Evolutionary conservation across 345 rosid genomes (phyloP).

Genomic region (Syzygium aromaticum): DNA sequence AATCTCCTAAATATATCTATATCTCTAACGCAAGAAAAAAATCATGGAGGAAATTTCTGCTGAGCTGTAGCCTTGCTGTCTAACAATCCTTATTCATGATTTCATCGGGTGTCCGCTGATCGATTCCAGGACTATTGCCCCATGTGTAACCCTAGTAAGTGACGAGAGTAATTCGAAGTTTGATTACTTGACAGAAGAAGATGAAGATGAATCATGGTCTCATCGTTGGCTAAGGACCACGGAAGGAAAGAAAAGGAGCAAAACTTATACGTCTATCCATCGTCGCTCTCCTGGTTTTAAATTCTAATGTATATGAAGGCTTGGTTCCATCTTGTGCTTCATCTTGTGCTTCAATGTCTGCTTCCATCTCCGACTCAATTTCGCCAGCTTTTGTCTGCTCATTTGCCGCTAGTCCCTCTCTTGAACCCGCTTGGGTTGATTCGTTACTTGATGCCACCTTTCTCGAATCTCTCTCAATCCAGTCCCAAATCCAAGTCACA

Average conservation of each 20-base stretch:
- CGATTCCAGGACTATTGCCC: background rate
- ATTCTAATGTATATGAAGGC: background rate
- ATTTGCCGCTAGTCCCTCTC: background rate
- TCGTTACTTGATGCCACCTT: slow-evolving; percentile 21
- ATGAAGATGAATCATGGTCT: background rate
- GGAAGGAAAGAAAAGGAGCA: background rate
- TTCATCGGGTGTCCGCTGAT: background rate
- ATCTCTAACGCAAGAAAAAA: too few species aligned
- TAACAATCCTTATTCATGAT: background rate
- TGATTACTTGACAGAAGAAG: background rate
- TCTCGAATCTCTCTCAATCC: slow-evolving; percentile 33
- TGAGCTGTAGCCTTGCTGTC: too few species aligned
- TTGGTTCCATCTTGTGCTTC: background rate
- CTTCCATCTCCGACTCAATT: background rate
- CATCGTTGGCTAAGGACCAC: background rate
- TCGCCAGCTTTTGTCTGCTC: slow-evolving; percentile 1
- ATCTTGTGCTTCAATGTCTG: background rate
- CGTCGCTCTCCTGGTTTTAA: background rate
- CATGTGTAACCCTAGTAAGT: background rate
- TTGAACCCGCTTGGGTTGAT: background rate
- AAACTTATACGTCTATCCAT: background rate
- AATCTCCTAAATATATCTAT: too few species aligned
- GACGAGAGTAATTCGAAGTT: background rate
- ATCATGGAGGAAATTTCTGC: too few species aligned
- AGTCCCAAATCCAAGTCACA: slow-evolving; percentile 57